A percentile compares a stretch with the other conserved stretches of the same genome.
These are phyloP conservation scores for Chlorella sp. DNA, from an alignment of 139 green algal species.

Conservation along the genomic window DNA sequence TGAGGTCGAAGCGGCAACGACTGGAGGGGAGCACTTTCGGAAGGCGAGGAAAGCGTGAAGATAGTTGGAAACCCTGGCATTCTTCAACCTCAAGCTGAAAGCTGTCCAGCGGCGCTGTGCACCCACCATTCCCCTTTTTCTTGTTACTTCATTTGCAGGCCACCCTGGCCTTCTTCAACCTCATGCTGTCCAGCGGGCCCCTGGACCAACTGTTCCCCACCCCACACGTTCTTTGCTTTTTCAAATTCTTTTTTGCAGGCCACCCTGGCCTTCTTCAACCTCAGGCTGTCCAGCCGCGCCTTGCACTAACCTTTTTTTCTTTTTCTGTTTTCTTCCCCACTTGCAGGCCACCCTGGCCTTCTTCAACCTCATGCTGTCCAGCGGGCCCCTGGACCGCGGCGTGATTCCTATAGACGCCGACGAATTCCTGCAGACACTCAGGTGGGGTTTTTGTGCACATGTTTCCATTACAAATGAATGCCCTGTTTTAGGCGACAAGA, in stretches of 20 bases:
- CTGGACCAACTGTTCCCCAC: not conserved
- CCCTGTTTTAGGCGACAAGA: not conserved
- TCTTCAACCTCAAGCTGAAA: no score
- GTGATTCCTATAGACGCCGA: constrained; percentile 8
- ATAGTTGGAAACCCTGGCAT: not conserved
- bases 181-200: constrained; percentile 8
- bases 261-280: constrained; percentile 23
- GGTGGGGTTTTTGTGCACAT: not conserved
- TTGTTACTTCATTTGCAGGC: not conserved
- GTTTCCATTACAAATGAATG: not conserved
- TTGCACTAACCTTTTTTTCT: not conserved
- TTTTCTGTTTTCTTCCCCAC: not conserved
- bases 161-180: constrained; percentile 23
- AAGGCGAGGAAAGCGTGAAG: no score
- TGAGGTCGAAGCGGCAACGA: not conserved
- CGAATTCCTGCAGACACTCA: constrained; percentile 27
- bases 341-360: constrained; percentile 17
- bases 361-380: constrained; percentile 19
- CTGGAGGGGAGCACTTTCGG: not conserved
- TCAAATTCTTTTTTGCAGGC: not conserved
- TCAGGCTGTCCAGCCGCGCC: constrained; percentile 4
- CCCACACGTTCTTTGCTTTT: no score
- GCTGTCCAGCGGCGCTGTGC: no score
- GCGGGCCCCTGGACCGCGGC: not conserved
- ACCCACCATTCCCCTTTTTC: no score